Base-by-base conservation (phyloP, 1,284 basidiomycete genomes). In the Amylostereum areolatum region DNA sequence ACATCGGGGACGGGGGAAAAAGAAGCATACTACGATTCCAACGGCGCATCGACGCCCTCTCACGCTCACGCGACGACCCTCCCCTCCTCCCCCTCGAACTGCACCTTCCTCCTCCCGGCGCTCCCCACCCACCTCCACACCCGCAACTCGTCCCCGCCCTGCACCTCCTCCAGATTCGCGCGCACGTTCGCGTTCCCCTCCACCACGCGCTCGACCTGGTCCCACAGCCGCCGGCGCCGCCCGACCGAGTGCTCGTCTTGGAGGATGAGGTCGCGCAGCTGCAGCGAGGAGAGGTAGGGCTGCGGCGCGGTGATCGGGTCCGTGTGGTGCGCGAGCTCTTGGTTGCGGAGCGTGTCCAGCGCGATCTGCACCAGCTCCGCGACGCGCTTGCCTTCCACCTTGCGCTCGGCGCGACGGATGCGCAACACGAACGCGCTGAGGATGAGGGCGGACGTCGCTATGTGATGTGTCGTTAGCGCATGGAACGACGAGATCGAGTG, bases 101-200 rank as follows among this genome's bases (percentile, higher is more conserved):
- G 52, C 25, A 58, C 52, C 51, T 53, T 54, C 50, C 52, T 57
- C 45, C 59, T 59, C 18, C 72, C 70, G n/a, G 69, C 62, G 51
- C 67, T 68, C 29, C 89, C 88, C 30, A 91, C 80, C 88, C 88
- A 92, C 49, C 83, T 72, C 88, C 88, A 92, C 49, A 91, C 89
- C 53, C 87, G 79, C 65, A 83, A 75, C 68, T 91, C 89, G 62
- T 91, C 88, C n/a, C 89, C 96, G 45, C 92, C 94, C 53, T 78
- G 75, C 43, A 91, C 80, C 68, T 98, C 94, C 64, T 91, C 88
- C 54, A 96, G 75, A 63, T 91, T 88, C 28, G 85, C 85, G 49
- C 92, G 81, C 18, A 99, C 91, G 67, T 99, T 99, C 18, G 92
- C 83, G 68, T 99, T 99, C 48, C 82, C 83, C 69, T 99, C 96